Evolutionary conservation across 2,329 filamentous ascomycete species (phyloP).

Genomic region (Ophiocordyceps polyrhachis-furcata): DNA sequence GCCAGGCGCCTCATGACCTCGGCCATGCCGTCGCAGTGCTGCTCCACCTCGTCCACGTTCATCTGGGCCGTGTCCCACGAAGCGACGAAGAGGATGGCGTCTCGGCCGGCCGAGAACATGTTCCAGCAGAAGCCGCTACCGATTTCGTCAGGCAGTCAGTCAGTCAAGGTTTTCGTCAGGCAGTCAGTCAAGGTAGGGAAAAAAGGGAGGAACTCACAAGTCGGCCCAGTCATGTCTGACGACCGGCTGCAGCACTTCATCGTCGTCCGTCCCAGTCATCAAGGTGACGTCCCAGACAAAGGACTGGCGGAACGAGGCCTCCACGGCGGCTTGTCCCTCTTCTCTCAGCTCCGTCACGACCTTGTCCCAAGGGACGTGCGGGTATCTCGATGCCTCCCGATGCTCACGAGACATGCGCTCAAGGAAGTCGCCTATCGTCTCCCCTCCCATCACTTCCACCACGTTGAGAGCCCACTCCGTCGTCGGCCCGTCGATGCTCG

Average conservation of each 20-base stretch:
- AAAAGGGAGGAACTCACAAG: slow-evolving; percentile 12
- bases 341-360: slow-evolving; percentile 13
- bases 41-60: slow-evolving; percentile 13
- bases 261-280: slow-evolving; percentile 4
- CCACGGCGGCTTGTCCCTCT: slow-evolving; percentile 12
- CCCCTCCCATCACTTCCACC: slow-evolving; percentile 7
- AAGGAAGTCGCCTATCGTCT: slow-evolving; percentile 12
- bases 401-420: slow-evolving; percentile 10
- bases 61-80: slow-evolving; percentile 23
- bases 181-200: no score
- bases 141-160: neutral
- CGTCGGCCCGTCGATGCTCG: slow-evolving; percentile 19
- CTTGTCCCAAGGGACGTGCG: slow-evolving; percentile 17
- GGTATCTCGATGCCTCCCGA: slow-evolving; percentile 8
- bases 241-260: slow-evolving; percentile 11
- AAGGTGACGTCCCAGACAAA: slow-evolving; percentile 21
- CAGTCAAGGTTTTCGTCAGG: no score
- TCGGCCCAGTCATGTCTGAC: slow-evolving; percentile 19
- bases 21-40: slow-evolving; percentile 11
- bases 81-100: slow-evolving; percentile 16
- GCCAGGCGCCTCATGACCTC: slow-evolving; percentile 13
- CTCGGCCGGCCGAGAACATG: slow-evolving; percentile 15
- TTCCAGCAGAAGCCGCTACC: slow-evolving; percentile 20
- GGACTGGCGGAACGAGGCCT: slow-evolving; percentile 17
- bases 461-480: slow-evolving; percentile 18